Base-by-base conservation (phyloP, 2,329 filamentous ascomycete species). In the Cryphonectria naterciae region DNA sequence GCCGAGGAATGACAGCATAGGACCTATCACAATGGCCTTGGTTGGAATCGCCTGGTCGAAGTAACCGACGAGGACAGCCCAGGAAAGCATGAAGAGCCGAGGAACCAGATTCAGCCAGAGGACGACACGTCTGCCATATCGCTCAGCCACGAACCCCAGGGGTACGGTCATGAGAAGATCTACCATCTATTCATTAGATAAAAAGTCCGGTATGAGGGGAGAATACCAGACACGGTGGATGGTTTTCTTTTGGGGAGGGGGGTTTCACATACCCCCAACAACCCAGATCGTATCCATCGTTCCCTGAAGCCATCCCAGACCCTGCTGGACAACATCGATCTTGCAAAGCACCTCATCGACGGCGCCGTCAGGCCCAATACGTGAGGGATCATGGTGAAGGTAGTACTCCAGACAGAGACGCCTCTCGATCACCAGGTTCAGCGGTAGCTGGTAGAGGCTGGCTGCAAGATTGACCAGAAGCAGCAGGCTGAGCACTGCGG, bases 311-410 rank as follows among this genome's bases (percentile, higher is more conserved):
- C 84, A 83, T 2, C 86, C 87, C 11, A 89, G 78, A 22, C 79
- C 78, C 68, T 83, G 79, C 75, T 89, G 87, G 6, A 89, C 81
- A 17, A 76, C 76, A 70, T 87, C 82, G 13, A 86, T 76, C 75
- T 89, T 89, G 77, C 87, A 89, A 4, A 87, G 75, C 70, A 81
- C 77, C 76, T 89, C 87, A 1, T 83, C 80, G 1, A 89, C 77
- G 32, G 77, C 77, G 5, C 83, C 84, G 67, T 81, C 80, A 0
- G 77, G 61, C 1, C 68, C 73, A 17, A 83, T 76, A 4, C 74
- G 71, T 0, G 78, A 77, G 1, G 83, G 83, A 13, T 86, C 81
- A 3, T 80, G 77, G 10, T 68, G 73, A 19, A 71, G 71, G 74
- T 88, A 89, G 75, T 87, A 83, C 28, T 86, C 83, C 35, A 81